Evolutionary conservation across 1,139 yeast genomes (phyloP).

Genomic region (Suhomyces bokatorum): DNA sequence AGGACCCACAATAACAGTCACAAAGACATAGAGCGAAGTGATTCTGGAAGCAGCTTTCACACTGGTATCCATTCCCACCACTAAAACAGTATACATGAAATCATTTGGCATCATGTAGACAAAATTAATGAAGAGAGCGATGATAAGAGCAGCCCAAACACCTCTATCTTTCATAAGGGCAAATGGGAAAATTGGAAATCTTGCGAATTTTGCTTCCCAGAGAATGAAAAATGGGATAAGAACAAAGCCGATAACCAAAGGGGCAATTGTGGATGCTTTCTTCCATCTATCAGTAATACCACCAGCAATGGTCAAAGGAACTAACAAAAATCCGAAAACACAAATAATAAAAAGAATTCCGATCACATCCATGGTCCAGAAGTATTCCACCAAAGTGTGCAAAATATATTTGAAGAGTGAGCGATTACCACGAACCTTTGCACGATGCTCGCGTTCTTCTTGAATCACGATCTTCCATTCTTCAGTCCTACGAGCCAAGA

Average conservation of each 20-base stretch:
- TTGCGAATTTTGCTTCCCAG: slow-evolving; percentile 36
- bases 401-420: slow-evolving; percentile 9
- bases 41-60: slow-evolving; percentile 39
- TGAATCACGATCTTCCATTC: slow-evolving; percentile 33
- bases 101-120: slow-evolving; percentile 32
- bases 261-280: slow-evolving; percentile 34
- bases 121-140: slow-evolving; percentile 34
- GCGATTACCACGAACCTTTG: slow-evolving; percentile 17
- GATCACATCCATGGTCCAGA: slow-evolving; percentile 39
- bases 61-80: slow-evolving; percentile 36
- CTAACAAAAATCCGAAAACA: slow-evolving; percentile 38
- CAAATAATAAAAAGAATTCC: slow-evolving; percentile 34
- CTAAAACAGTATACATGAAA: slow-evolving; percentile 37
- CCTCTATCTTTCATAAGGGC: slow-evolving; percentile 38
- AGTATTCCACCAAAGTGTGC: slow-evolving; percentile 26
- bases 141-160: slow-evolving; percentile 33
- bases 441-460: slow-evolving; percentile 24
- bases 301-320: slow-evolving; percentile 43
- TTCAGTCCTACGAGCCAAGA: slow-evolving; percentile 33
- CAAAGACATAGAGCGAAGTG: slow-evolving; percentile 33
- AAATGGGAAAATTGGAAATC: slow-evolving; percentile 35
- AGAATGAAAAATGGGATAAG: slow-evolving; percentile 32
- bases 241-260: slow-evolving; percentile 39
- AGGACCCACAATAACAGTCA: slow-evolving; percentile 33
- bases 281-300: slow-evolving; percentile 33